A percentile compares a stretch with the other conserved stretches of the same genome.
Evolutionary conservation across 768 basidiomycete genomes (phyloP).

Genomic region (Hygrocybe coccinea): DNA sequence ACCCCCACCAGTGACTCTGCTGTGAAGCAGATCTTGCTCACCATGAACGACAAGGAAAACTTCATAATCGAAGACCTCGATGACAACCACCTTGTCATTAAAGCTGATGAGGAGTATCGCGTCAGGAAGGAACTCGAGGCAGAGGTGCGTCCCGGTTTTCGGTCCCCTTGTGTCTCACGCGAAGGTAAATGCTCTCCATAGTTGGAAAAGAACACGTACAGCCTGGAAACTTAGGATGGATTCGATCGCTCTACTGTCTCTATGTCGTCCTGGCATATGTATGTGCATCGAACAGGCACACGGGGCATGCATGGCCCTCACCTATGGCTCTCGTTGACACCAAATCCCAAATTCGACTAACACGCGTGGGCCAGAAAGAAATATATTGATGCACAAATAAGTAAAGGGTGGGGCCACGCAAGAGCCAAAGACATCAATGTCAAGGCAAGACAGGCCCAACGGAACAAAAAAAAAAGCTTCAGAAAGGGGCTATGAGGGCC

Average conservation of each 20-base stretch:
- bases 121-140: constrained; percentile 68
- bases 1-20: constrained; percentile 62
- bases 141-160: constrained; percentile 51
- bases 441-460: too few relatives aligned
- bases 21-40: constrained; percentile 80
- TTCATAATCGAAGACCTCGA: constrained; percentile 89
- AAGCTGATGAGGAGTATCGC: constrained; percentile 73
- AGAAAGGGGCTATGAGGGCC: too few relatives aligned
- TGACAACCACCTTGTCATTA: constrained; percentile 77
- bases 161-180: not conserved
- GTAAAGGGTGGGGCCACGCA: too few relatives aligned
- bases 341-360: too few relatives aligned
- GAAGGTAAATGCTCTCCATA: constrained; percentile 23
- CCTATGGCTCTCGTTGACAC: too few relatives aligned
- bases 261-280: not conserved
- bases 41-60: constrained; percentile 72
- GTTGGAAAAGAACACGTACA: constrained; percentile 87
- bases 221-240: constrained; percentile 41
- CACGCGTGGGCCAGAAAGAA: too few relatives aligned
- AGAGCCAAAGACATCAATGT: too few relatives aligned
- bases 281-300: not conserved
- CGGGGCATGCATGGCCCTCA: not conserved
- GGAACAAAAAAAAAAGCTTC: too few relatives aligned
- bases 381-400: too few relatives aligned
- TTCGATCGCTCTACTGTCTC: not conserved